Evolutionary conservation across 305 asterid species (phyloP).

Genomic region (Andrographis paniculata): DNA sequence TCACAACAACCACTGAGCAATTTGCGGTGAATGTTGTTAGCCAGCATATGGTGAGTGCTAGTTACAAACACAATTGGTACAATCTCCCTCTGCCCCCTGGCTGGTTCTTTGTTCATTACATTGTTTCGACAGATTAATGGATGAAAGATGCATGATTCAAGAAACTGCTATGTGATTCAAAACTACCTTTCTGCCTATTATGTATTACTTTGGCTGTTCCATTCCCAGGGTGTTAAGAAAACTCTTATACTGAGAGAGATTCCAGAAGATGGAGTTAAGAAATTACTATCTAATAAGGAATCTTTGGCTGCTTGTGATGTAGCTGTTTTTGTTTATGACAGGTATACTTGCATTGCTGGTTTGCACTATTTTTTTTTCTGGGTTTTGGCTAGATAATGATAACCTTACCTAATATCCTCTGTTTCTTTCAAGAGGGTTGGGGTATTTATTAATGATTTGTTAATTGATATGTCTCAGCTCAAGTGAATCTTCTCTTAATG

Average conservation of each 20-base stretch:
- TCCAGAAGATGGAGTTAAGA: slow-evolving; percentile 77
- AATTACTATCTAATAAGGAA: slow-evolving; percentile 56
- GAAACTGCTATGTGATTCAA: too few relatives aligned
- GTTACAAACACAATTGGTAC: slow-evolving; percentile 13
- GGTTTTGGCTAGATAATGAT: slow-evolving; percentile 1
- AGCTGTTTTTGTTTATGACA: slow-evolving; percentile 88
- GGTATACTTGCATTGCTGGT: slow-evolving; percentile 37
- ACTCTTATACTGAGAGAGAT: slow-evolving; percentile 83
- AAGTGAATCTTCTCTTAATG: slow-evolving; percentile 60
- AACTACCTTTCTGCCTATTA: too few relatives aligned
- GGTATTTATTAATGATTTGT: slow-evolving; percentile 10
- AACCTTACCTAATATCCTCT: not conserved
- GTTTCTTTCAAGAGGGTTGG: not conserved
- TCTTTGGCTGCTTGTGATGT: slow-evolving; percentile 83
- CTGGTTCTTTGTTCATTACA: not conserved
- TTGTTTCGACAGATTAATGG: not conserved
- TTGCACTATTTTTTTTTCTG: not conserved
- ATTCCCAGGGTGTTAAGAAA: slow-evolving; percentile 67
- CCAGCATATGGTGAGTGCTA: slow-evolving; percentile 57
- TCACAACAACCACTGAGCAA: slow-evolving; percentile 44
- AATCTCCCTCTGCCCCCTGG: not conserved
- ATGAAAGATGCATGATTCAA: slow-evolving; percentile 9
- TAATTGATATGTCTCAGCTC: slow-evolving; percentile 40
- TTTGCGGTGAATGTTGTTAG: slow-evolving; percentile 65
- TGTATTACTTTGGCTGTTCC: slow-evolving; percentile 13